Evolutionary conservation across 2,329 filamentous ascomycete species (phyloP), one percentile per base, ranked within the genome.

Genomic region (Elsinoe fawcettii): DNA sequence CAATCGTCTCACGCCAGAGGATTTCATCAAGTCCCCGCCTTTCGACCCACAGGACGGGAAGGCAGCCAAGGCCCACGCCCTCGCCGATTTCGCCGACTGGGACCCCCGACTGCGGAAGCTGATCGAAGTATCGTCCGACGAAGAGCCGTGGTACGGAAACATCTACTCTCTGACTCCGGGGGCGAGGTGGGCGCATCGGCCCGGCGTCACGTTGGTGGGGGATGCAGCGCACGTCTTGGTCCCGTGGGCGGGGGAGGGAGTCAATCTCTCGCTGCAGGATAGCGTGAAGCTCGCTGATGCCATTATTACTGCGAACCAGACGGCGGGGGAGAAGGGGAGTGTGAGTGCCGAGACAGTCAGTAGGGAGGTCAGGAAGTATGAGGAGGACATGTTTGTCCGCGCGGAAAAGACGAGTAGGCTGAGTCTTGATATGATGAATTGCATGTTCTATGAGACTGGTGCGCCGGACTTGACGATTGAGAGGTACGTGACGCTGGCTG

Each of bases 401-500:
- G 68, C 69, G n/a, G 68, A 66, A 12, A 61, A 63, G 44, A 69
- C 62, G n/a, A 66, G 70, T 54, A 61, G 66, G 39, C 41, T 67
- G 56, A 74, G 71, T 8, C 75, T 74, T 49, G 76, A 79, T 56
- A 63, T 73, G 63, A 74, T 75, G 63, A 66, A 69, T 27, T 69
- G 73, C 37, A 78, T 75, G 73, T 72, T 80, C 62, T 76, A 77
- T 59, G 77, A 74, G 0, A 69, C 72, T 2, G 74, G 73, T 2
- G 73, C 73, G 8, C 78, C 78, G 16, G 66, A 72, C 44, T 66
- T 69, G 3, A 67, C 72, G 14, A 74, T 81, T 55, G 71, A 75
- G 22, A 69, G 62, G 23, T 74, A 66, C 43, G 46, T 68, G 5
- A 30, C 66, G 2, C 41, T 58, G 12, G 62, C 63, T 7, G 58